Percentiles rank a stretch among this genome's conserved stretches.
phyloP scores from a whole-genome alignment of 2,329 filamentous ascomycete genomes.

The Beauveria medogensis region DNA sequence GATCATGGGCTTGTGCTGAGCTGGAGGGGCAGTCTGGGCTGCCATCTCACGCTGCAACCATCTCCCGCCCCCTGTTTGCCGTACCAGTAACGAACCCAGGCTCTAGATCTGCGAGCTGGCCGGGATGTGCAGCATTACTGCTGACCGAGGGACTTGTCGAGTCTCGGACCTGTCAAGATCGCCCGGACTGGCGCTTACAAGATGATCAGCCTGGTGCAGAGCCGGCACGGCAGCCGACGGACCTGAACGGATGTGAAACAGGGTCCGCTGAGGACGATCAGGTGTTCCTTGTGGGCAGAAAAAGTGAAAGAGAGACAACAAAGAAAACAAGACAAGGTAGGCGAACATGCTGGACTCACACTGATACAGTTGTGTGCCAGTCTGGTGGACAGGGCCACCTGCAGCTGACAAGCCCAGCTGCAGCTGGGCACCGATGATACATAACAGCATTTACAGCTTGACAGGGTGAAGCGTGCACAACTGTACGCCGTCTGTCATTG shows the following conservation, averaged over 20 bases:
- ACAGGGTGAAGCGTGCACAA: neutral
- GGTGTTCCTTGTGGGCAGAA: neutral
- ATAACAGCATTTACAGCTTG: neutral
- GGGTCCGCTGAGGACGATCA: neutral
- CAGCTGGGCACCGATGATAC: neutral
- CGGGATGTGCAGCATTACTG: neutral
- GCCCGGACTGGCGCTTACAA: neutral
- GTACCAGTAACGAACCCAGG: neutral
- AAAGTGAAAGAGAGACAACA: too few species aligned
- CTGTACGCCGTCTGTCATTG: neutral
- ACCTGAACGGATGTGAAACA: neutral
- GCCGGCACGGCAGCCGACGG: neutral
- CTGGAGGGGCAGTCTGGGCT: neutral
- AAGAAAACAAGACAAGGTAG: too few species aligned
- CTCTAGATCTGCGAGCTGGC: neutral
- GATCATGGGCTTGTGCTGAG: neutral
- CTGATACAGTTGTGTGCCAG: neutral
- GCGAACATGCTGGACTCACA: neutral
- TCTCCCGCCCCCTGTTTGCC: neutral
- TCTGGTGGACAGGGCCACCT: neutral
- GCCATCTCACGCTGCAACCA: neutral
- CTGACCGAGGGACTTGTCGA: neutral
- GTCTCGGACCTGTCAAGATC: neutral
- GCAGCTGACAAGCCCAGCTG: neutral
- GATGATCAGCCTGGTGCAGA: neutral